Evolutionary conservation across 345 rosid species (phyloP).

Genomic region (Eutrema heterophyllum): DNA sequence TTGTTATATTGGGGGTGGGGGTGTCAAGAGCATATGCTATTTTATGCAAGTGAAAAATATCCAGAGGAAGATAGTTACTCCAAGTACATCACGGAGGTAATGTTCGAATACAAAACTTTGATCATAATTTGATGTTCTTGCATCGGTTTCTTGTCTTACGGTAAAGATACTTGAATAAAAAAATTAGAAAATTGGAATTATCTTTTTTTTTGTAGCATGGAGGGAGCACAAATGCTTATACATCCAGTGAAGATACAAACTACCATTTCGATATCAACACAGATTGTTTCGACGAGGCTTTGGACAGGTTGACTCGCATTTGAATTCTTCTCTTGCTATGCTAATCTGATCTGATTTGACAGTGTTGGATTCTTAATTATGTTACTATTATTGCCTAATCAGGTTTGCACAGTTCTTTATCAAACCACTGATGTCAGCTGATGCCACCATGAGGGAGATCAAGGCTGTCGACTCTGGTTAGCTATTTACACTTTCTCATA

Average conservation of each 20-base stretch:
- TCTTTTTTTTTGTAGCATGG: slow-evolving; percentile 44
- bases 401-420: slow-evolving; percentile 88
- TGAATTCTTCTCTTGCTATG: neutral
- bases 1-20: no score
- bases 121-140: neutral
- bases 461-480: slow-evolving; percentile 91
- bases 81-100: slow-evolving; percentile 70
- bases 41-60: slow-evolving; percentile 87
- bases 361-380: slow-evolving; percentile 3
- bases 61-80: slow-evolving; percentile 79
- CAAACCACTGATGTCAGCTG: slow-evolving; percentile 83
- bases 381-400: slow-evolving; percentile 3
- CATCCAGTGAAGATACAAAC: slow-evolving; percentile 60
- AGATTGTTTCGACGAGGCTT: slow-evolving; percentile 75
- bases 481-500: slow-evolving; percentile 4
- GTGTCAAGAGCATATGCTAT: slow-evolving; percentile 87
- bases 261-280: slow-evolving; percentile 62
- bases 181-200: no score
- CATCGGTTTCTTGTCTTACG: neutral
- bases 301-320: slow-evolving; percentile 51
- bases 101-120: no score
- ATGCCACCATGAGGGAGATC: slow-evolving; percentile 85
- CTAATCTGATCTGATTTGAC: neutral
- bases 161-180: no score
- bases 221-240: slow-evolving; percentile 77